Evolutionary conservation across 2,329 filamentous ascomycete species (phyloP).

Genomic region (Aspergillus costaricaensis): DNA sequence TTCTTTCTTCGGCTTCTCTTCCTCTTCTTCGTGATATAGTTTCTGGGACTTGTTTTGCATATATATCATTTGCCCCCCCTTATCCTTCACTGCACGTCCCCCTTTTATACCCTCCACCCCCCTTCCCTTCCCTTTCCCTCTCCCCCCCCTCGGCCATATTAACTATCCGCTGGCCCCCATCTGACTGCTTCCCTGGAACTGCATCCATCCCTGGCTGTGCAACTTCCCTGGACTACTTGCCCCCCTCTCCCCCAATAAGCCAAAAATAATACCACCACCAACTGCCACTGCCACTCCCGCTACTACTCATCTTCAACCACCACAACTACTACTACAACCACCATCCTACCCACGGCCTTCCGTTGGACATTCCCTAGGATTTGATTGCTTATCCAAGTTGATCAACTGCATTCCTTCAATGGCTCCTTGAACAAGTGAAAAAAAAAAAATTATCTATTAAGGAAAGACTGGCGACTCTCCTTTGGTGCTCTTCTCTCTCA

Average conservation of each 20-base stretch:
- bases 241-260: neutral
- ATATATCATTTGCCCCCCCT: constrained; percentile 10
- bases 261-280: neutral
- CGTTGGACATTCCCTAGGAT: constrained; percentile 20
- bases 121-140: too few relatives aligned
- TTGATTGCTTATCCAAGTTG: constrained; percentile 13
- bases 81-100: neutral
- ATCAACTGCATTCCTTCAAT: constrained; percentile 24
- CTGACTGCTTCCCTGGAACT: constrained; percentile 11
- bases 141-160: neutral
- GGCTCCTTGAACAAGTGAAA: constrained; percentile 21
- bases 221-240: constrained; percentile 6
- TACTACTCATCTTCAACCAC: neutral
- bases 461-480: constrained; percentile 15
- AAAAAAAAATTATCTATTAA: neutral
- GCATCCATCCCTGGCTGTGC: constrained; percentile 20
- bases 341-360: neutral
- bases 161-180: constrained; percentile 7
- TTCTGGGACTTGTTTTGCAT: constrained; percentile 1
- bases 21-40: neutral
- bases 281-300: constrained; percentile 1
- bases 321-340: neutral
- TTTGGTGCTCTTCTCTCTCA: constrained; percentile 9
- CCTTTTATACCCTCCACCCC: constrained; percentile 1
- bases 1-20: neutral